phyloP scores from a whole-genome alignment of 108 stramenopile genomes.

The Cylindrotheca closterium region DNA sequence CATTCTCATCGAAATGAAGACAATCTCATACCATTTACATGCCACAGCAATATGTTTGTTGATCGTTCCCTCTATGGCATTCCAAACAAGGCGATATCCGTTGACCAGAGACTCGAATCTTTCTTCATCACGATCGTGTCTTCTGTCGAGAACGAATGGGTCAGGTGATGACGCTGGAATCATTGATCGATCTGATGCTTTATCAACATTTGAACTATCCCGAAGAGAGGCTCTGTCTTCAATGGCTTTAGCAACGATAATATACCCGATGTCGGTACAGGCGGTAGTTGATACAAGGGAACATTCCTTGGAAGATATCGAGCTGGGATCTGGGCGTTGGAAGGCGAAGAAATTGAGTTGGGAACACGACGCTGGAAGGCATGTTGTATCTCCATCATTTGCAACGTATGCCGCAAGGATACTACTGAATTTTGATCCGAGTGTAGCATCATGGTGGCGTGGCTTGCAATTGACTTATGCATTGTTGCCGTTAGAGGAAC shows the following conservation, averaged over 20 bases:
- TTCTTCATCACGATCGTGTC: too few species aligned
- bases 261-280: conserved; percentile 8
- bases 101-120: too few species aligned
- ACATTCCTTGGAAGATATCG: conserved; percentile 35
- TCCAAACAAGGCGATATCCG: too few species aligned
- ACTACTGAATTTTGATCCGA: conserved; percentile 66
- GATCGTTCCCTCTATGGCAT: too few species aligned
- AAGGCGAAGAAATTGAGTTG: not conserved
- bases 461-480: conserved; percentile 36
- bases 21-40: too few species aligned
- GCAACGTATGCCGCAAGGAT: conserved; percentile 69
- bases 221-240: not conserved
- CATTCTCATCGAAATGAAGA: too few species aligned
- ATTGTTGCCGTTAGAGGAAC: conserved; percentile 46
- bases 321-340: conserved; percentile 43
- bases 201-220: too few species aligned
- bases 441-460: conserved; percentile 64
- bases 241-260: conserved; percentile 6
- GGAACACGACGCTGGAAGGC: conserved; percentile 8
- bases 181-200: too few species aligned
- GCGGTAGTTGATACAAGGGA: not conserved
- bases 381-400: conserved; percentile 72
- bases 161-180: too few species aligned
- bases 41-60: too few species aligned
- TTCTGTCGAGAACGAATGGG: too few species aligned